Evolutionary conservation across 352 stramenopile species (phyloP).

Genomic region (Aphanomyces invadans): DNA sequence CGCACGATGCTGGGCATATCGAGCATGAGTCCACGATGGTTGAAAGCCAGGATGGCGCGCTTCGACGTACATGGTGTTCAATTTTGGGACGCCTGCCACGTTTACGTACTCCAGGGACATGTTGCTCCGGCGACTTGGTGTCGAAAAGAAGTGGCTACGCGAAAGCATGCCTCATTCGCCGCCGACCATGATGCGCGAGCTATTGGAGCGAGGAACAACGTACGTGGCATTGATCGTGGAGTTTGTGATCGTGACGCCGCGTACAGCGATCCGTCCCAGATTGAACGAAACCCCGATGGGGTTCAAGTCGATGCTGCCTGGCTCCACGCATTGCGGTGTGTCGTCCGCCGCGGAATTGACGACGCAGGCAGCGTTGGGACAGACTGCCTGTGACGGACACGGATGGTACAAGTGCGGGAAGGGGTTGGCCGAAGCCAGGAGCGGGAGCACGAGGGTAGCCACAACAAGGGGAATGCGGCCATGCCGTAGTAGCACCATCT

Average conservation of each 20-base stretch:
- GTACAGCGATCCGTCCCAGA: neutral
- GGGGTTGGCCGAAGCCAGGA: neutral
- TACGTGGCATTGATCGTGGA: neutral
- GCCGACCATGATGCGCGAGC: too few species aligned
- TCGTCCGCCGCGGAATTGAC: neutral
- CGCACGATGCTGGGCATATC: neutral
- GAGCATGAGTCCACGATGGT: too few species aligned
- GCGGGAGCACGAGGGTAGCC: neutral
- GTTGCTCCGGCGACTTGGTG: neutral
- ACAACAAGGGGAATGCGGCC: too few species aligned
- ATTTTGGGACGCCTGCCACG: neutral
- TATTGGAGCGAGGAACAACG: too few species aligned
- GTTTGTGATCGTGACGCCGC: neutral
- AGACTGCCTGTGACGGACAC: neutral
- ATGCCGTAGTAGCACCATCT: too few species aligned
- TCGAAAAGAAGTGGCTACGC: neutral
- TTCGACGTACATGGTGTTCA: neutral
- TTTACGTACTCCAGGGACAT: neutral
- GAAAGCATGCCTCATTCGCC: too few species aligned
- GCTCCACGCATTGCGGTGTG: neutral
- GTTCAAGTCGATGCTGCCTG: neutral
- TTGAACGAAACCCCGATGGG: neutral
- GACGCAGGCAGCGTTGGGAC: neutral
- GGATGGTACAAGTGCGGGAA: neutral
- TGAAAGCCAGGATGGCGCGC: too few species aligned